phyloP scores from a whole-genome alignment of 148 eudicot species.

The Rhododendron mucronatum region DNA sequence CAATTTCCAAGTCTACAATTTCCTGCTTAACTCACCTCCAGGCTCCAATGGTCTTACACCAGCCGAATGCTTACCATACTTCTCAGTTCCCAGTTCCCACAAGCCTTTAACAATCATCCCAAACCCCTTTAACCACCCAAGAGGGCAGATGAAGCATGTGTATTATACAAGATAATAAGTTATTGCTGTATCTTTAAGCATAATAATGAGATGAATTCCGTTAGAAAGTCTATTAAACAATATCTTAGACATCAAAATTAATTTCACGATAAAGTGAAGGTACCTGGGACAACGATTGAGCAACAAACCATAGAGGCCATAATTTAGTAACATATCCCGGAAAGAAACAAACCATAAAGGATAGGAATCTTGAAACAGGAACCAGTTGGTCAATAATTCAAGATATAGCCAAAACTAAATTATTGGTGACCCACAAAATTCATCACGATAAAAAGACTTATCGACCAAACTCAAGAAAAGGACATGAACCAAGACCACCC shows the following conservation, averaged over 20 bases:
- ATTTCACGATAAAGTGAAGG: background rate
- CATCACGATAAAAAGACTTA: background rate
- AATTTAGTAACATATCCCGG: background rate
- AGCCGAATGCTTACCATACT: background rate
- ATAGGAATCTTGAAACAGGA: background rate
- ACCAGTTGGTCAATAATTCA: background rate
- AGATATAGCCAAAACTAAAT: background rate
- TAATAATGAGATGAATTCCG: background rate
- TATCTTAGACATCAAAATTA: background rate
- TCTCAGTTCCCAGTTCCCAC: too few relatives aligned
- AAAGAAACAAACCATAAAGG: background rate
- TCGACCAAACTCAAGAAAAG: background rate
- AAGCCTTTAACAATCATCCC: too few relatives aligned
- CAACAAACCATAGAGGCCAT: background rate
- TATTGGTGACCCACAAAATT: background rate
- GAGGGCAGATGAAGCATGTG: too few relatives aligned
- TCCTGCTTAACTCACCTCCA: background rate
- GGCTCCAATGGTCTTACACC: background rate
- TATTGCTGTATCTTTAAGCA: background rate
- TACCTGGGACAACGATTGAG: background rate
- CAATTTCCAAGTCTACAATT: background rate
- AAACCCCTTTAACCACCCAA: too few relatives aligned
- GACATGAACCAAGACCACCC: background rate
- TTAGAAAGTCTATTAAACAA: background rate
- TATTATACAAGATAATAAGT: background rate